Evolutionary conservation across 1,284 basidiomycete species (phyloP).

Genomic region (Ceratobasidium sp.): DNA sequence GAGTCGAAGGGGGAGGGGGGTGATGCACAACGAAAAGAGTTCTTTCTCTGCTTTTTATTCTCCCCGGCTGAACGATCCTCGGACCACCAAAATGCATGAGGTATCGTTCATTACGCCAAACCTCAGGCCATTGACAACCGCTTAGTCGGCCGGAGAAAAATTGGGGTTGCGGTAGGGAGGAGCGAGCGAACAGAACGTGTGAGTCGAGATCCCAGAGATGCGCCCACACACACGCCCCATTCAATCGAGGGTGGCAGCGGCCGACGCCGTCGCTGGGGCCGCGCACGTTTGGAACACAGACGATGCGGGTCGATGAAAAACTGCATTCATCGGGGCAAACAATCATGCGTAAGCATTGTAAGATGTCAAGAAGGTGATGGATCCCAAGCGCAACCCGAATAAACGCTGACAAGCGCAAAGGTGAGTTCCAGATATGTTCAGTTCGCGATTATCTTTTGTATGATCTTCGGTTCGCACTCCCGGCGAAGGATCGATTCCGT

Average conservation of each 20-base stretch:
- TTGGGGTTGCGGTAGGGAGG: neutral
- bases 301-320: neutral
- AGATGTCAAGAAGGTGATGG: slow-evolving; percentile 6
- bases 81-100: neutral
- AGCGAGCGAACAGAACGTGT: slow-evolving; percentile 10
- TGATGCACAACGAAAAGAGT: neutral
- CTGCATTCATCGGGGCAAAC: neutral
- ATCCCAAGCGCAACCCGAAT: neutral
- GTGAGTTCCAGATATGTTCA: neutral
- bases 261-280: neutral
- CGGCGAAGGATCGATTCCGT: too few relatives aligned
- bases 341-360: neutral
- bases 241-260: neutral
- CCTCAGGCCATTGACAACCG: neutral
- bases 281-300: neutral
- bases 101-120: neutral
- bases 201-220: neutral
- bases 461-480: too few relatives aligned
- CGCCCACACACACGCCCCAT: neutral
- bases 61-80: too few relatives aligned
- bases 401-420: neutral
- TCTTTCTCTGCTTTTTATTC: neutral
- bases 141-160: neutral
- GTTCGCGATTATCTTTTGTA: neutral
- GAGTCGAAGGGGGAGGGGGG: neutral